Percentiles rank a stretch among this genome's conserved stretches.
Conservation (phyloP, 2,329 filamentous ascomycete genomes). For the Colletotrichum horii region DNA sequence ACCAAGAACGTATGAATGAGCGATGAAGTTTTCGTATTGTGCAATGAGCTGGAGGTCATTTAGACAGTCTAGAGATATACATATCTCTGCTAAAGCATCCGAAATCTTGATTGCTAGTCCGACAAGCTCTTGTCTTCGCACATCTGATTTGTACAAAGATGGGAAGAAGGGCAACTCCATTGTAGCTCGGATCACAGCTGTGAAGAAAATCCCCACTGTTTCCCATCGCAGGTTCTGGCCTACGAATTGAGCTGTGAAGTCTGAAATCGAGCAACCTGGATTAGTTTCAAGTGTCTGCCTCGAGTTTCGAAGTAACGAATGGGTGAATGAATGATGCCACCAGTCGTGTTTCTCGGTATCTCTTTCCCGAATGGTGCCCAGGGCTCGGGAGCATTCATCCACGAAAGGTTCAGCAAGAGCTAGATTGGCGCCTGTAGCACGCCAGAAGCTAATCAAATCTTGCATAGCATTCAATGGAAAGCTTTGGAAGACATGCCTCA, state of each 20-base stretch:
- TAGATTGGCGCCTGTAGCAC: not conserved
- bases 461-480: not conserved
- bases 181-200: not conserved
- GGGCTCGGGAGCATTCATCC: not conserved
- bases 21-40: not conserved
- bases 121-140: not conserved
- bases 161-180: not conserved
- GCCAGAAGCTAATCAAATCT: not conserved
- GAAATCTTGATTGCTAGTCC: not conserved
- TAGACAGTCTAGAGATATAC: not conserved
- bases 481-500: not conserved
- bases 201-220: not conserved
- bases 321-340: not conserved
- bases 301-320: not conserved
- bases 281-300: not conserved
- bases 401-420: not conserved
- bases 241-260: not conserved
- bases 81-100: not conserved
- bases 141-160: not conserved
- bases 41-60: not conserved
- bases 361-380: not conserved
- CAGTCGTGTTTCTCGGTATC: not conserved
- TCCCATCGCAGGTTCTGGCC: not conserved
- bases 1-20: not conserved
- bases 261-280: not conserved